Conservation (phyloP, 192 early-diverging fungal genomes). For the Coemansia sp. region DNA sequence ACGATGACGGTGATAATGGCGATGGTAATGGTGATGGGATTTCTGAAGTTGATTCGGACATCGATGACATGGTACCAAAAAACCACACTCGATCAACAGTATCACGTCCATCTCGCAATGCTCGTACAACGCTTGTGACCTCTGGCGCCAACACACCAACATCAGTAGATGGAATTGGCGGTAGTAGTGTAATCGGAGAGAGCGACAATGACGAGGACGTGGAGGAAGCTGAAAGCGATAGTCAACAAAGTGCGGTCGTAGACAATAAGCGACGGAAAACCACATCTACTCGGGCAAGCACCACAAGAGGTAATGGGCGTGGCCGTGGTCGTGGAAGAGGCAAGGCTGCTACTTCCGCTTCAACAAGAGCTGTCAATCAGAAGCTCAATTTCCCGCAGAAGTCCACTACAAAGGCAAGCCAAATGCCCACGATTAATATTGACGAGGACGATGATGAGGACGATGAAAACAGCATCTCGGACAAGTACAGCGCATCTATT, state of each 20-base stretch:
- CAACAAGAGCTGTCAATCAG: neutral
- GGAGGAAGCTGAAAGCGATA: neutral
- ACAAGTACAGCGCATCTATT: too few species aligned
- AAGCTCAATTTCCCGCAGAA: constrained; percentile 3
- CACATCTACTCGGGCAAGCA: constrained; percentile 1
- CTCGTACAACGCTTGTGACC: constrained; percentile 17
- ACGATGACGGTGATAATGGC: too few species aligned
- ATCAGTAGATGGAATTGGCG: neutral
- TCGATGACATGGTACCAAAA: too few species aligned
- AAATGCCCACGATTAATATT: constrained; percentile 15
- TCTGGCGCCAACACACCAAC: neutral
- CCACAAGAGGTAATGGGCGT: neutral
- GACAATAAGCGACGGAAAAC: constrained; percentile 8
- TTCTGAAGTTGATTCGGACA: too few species aligned
- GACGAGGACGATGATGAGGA: constrained; percentile 14
- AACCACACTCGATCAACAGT: constrained; percentile 2
- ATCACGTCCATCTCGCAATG: constrained; percentile 38
- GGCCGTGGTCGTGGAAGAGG: constrained; percentile 22
- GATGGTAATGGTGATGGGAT: too few species aligned
- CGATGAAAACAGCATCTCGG: constrained; percentile 8
- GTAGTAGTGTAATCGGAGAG: neutral
- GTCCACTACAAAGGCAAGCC: constrained; percentile 12
- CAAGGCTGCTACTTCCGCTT: neutral
- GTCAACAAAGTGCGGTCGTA: neutral
- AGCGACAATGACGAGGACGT: neutral